Evolutionary conservation across 1,139 yeast species (phyloP).

Genomic region (Entelexis sorbosivorans): DNA sequence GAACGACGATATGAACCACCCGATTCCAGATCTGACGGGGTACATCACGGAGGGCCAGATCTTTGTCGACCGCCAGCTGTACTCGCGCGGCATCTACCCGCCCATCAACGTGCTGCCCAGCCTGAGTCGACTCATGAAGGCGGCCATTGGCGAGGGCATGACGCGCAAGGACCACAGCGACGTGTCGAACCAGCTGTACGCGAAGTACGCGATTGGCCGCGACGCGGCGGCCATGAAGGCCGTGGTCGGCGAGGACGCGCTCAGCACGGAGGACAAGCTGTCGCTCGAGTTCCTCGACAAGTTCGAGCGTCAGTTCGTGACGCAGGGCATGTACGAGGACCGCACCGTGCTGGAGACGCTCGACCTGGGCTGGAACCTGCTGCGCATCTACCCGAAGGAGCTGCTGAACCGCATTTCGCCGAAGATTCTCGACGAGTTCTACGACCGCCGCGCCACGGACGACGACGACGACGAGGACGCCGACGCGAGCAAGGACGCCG

Average conservation of each 20-base stretch:
- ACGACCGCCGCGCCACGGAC: slow-evolving; percentile 56
- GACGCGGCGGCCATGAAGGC: slow-evolving; percentile 99
- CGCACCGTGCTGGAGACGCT: slow-evolving; percentile 89
- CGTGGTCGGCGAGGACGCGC: slow-evolving; percentile 99
- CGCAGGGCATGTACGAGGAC: slow-evolving; percentile 94
- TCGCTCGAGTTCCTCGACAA: slow-evolving; percentile 95
- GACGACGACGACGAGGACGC: slow-evolving; percentile 32
- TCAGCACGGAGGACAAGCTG: slow-evolving; percentile 92
- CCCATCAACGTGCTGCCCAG: slow-evolving; percentile 98
- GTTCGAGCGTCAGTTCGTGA: slow-evolving; percentile 87
- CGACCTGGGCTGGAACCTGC: slow-evolving; percentile 95
- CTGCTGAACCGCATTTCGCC: slow-evolving; percentile 97
- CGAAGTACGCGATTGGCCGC: slow-evolving; percentile 98
- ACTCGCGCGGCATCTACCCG: slow-evolving; percentile 95
- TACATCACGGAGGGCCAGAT: slow-evolving; percentile 99
- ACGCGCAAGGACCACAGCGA: slow-evolving; percentile 99
- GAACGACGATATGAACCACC: slow-evolving; percentile 98
- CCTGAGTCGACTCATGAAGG: slow-evolving; percentile 93
- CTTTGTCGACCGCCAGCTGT: slow-evolving; percentile 88
- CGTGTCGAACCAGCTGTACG: slow-evolving; percentile 96
- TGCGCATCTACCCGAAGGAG: slow-evolving; percentile 98
- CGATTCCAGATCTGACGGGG: slow-evolving; percentile 99
- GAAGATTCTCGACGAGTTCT: slow-evolving; percentile 87
- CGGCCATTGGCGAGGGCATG: slow-evolving; percentile 99
- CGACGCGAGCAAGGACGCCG: background rate